These are phyloP conservation scores for Lepidopterella palustris DNA, from an alignment of 495 filamentous ascomycete species.

Conservation along the genomic window DNA sequence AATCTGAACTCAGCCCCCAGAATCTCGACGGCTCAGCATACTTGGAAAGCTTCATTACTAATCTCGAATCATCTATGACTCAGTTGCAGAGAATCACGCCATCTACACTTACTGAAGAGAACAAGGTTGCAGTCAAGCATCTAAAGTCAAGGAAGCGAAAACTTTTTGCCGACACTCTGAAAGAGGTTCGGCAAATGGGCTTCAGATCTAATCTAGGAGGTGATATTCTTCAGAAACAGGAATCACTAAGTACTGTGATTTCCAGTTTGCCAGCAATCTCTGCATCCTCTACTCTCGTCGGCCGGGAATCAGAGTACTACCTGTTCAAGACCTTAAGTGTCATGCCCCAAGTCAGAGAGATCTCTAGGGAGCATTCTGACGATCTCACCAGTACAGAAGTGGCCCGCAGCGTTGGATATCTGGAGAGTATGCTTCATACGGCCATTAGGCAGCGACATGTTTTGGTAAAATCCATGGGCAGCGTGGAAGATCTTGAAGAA, in stretches of 20 bases:
- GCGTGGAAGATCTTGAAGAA: slow-evolving; percentile 1
- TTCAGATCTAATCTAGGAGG: slow-evolving; percentile 70
- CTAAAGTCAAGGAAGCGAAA: slow-evolving; percentile 87
- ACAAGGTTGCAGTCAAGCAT: slow-evolving; percentile 71
- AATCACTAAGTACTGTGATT: slow-evolving; percentile 60
- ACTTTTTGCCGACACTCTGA: slow-evolving; percentile 80
- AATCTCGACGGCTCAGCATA: slow-evolving; percentile 52
- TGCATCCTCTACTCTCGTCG: slow-evolving; percentile 23
- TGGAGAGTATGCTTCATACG: slow-evolving; percentile 72
- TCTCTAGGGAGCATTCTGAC: slow-evolving; percentile 64
- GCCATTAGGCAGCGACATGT: slow-evolving; percentile 56
- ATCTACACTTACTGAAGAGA: slow-evolving; percentile 66
- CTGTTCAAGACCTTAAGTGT: slow-evolving; percentile 72
- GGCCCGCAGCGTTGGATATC: slow-evolving; percentile 64
- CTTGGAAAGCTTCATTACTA: slow-evolving; percentile 58
- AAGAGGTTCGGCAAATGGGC: slow-evolving; percentile 77
- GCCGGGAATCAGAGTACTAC: slow-evolving; percentile 53
- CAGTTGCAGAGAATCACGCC: slow-evolving; percentile 78
- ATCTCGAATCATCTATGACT: slow-evolving; percentile 59
- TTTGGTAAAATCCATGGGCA: slow-evolving; percentile 3
- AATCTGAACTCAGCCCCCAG: slow-evolving; percentile 46
- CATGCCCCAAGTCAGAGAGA: slow-evolving; percentile 57
- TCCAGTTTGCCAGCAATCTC: slow-evolving; percentile 39
- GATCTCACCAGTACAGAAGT: slow-evolving; percentile 77
- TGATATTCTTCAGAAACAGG: slow-evolving; percentile 63